Base-by-base conservation (phyloP, 805 yeast genomes). In the Candida incommunis region DNA sequence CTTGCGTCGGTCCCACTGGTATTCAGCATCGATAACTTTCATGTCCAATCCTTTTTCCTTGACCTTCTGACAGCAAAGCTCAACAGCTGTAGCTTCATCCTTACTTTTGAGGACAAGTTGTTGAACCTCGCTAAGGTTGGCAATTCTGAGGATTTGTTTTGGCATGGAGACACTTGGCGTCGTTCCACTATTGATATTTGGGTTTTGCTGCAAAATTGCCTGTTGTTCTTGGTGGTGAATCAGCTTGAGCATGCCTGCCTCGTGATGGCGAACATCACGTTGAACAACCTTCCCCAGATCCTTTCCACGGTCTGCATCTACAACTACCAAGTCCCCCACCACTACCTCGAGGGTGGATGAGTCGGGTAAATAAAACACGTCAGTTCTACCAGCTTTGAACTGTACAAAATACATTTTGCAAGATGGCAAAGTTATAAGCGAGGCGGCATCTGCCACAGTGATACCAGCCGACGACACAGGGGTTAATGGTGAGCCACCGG, bases 1-100 rank as follows among this genome's bases (percentile, higher is more conserved):
- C 64, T 83, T 83, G 47, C 84, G 72, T 45, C 88, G 71, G 59
- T 83, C 94, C 78, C 84, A 83, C 62, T 83, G 94, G 62, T 82
- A 83, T 63, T 83, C 94, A 1, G 87, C 82, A 55, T 82, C 92
- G 35, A 79, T 70, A 44, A 83, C 72, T 46, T 63, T 67, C 88
- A 83, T 75, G 40, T 64, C 64, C 43, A 75, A 63, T 7, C 66
- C 64, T 15, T 67, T 60, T 44, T 70, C 71, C 48, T 67, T 68
- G 23, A 73, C 73, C 48, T 72, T 68, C 34, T 78, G 73, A 54
- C 77, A 74, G 60, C 90, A 80, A 41, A 79, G 69, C 35, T 71
- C 65, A 47, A 76, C 70, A 2, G 92, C 82, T 56, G 75, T 75
- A 44, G 75, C 78, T 62, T 83, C 94, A 57, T 82, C 92, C 43